Evolutionary conservation across 2,329 filamentous ascomycete genomes (phyloP).

Genomic region (Cordyceps javanica): DNA sequence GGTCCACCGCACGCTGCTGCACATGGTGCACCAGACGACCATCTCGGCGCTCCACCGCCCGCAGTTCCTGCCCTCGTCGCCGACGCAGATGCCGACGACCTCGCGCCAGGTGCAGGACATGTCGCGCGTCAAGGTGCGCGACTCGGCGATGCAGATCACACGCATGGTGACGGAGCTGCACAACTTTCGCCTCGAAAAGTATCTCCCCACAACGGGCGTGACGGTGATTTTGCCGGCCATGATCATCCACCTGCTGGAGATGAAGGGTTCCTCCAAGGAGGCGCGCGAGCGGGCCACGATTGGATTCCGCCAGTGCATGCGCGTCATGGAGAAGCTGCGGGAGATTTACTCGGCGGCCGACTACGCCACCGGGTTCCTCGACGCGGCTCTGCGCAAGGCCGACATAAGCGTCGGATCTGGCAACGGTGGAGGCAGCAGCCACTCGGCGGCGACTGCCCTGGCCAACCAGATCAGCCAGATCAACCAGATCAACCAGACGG

Average conservation of each 20-base stretch:
- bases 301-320: conserved; percentile 88
- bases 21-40: conserved; percentile 92
- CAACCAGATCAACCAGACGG: background rate
- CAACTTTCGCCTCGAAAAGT: conserved; percentile 65
- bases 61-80: conserved; percentile 74
- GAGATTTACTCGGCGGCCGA: conserved; percentile 93
- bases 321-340: conserved; percentile 77
- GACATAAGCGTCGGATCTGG: conserved; percentile 58
- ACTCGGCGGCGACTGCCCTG: conserved; percentile 19
- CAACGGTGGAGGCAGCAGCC: background rate
- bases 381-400: conserved; percentile 82
- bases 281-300: conserved; percentile 67
- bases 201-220: conserved; percentile 81
- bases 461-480: background rate
- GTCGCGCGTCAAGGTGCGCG: conserved; percentile 74
- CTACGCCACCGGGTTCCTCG: conserved; percentile 91
- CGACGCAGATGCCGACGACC: conserved; percentile 43
- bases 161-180: conserved; percentile 74
- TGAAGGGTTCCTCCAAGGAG: conserved; percentile 72
- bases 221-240: conserved; percentile 88
- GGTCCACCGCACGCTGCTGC: conserved; percentile 77
- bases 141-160: conserved; percentile 80
- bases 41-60: conserved; percentile 86
- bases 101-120: conserved; percentile 71
- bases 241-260: conserved; percentile 88